These are phyloP conservation scores for Pleurostoma richardsiae DNA, from an alignment of 2,329 filamentous ascomycete species.

Conservation along the genomic window DNA sequence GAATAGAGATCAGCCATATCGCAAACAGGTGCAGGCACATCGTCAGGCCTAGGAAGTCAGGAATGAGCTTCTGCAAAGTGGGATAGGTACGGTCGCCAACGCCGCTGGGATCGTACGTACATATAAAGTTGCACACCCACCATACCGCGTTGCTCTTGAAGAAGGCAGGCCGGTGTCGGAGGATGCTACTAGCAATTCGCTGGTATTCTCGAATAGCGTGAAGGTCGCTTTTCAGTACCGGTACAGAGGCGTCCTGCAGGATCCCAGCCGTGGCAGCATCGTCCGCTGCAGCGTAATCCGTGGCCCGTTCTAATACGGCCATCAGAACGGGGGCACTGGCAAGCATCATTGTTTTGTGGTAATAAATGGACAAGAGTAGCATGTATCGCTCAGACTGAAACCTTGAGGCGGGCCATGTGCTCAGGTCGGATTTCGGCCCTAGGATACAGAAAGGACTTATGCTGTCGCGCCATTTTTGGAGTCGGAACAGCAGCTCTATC, in stretches of 20 bases:
- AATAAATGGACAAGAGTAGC: slow-evolving; percentile 10
- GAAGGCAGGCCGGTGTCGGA: slow-evolving; percentile 12
- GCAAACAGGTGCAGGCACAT: slow-evolving; percentile 19
- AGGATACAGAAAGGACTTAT: slow-evolving; percentile 6
- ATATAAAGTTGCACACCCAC: slow-evolving; percentile 25
- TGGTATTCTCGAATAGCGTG: slow-evolving; percentile 13
- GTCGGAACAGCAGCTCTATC: slow-evolving; percentile 5
- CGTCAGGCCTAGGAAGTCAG: slow-evolving; percentile 13
- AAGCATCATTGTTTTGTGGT: slow-evolving; percentile 9
- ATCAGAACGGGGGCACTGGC: slow-evolving; percentile 7
- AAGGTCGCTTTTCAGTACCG: slow-evolving; percentile 15
- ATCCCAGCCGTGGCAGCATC: background rate
- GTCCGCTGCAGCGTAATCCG: background rate
- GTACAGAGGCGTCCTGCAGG: slow-evolving; percentile 7
- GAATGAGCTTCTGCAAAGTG: background rate
- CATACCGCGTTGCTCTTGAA: slow-evolving; percentile 18
- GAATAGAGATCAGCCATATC: slow-evolving; percentile 16
- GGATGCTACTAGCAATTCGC: slow-evolving; percentile 9
- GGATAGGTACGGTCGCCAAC: background rate
- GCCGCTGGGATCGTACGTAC: slow-evolving; percentile 10
- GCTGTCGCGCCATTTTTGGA: slow-evolving; percentile 6
- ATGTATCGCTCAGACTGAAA: slow-evolving; percentile 7
- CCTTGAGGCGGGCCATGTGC: slow-evolving; percentile 1
- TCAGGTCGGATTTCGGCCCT: background rate
- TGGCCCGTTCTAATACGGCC: slow-evolving; percentile 4